Base-by-base conservation (phyloP, 352 stramenopile species). In the Pythium coloratum region DNA sequence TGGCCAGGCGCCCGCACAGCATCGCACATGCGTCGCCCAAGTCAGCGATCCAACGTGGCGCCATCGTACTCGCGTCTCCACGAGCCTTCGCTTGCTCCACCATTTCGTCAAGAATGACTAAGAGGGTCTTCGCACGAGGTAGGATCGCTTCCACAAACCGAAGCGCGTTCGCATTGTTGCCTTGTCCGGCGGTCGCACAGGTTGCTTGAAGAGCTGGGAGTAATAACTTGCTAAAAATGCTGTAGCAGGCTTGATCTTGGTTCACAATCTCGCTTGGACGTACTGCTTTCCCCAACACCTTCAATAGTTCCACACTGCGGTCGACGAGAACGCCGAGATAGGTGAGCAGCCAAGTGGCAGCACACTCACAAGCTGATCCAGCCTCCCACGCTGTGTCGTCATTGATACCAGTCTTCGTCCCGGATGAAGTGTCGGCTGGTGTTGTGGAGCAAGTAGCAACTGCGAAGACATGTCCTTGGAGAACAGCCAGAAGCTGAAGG, bases 11-110 rank as follows among this genome's bases (percentile, higher is more conserved):
- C 18, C 81, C 81, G 38, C 71, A 88, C 14, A 90, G 72, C 34
- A 80, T 44, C 7, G 75, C 79, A 24, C 73, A 87, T 6, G 59
- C 71, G 36, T 78, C 73, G 64, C 77, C 70, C 16, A 91, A 66
- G 58, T 90, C 72, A 7, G 76, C 40, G 5, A 90, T 76, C 83
- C 79, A 90, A 12, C 73, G 75, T 53, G 2, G n/a, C 4, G 24
- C 20, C n/a, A 12, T 26, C 10, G 6, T 8, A 55, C 7, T 18
- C 2, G n/a, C 24, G 9, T 56, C 12, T 5, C 16, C 46, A 6
- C 14, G 46, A 16, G 18, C 13, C 46, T 53, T 20, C 7, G 16
- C 30, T 30, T 24, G 46, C 46, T n/a, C 7, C 7, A 32, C 46
- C 18, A 53, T 8, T n/a, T 30, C 46, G 55, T 62, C 55, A 16